A percentile compares a stretch with the other conserved stretches of the same genome.
Conservation (phyloP, 202 grass and related monocot genomes). For the Carex arenaria region DNA sequence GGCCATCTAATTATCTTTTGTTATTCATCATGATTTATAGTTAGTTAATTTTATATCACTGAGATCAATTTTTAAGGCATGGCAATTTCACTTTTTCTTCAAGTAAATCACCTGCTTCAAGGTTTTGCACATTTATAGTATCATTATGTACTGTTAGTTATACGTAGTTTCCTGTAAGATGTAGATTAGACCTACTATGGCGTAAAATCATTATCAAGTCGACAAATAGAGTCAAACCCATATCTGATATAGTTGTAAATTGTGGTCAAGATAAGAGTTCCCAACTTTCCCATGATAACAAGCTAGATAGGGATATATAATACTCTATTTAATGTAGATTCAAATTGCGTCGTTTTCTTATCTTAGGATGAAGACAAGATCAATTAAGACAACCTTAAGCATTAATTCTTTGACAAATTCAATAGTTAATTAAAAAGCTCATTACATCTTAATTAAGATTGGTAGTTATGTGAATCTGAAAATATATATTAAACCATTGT, state of each 20-base stretch:
- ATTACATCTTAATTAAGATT: background rate
- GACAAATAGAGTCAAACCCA: background rate
- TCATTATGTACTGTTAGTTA: background rate
- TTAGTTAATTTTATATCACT: background rate
- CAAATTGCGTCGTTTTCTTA: background rate
- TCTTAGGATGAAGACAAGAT: constrained; percentile 4
- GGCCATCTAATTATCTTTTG: background rate
- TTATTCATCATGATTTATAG: background rate
- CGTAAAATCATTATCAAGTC: background rate
- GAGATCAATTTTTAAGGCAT: background rate
- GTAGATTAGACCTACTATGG: background rate
- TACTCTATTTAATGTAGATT: background rate
- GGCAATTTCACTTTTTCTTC: background rate
- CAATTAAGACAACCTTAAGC: background rate
- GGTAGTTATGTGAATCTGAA: no score
- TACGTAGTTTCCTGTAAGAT: background rate
- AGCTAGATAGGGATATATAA: background rate
- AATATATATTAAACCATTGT: background rate
- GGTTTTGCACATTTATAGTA: background rate
- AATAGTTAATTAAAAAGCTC: background rate
- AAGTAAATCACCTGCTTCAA: background rate
- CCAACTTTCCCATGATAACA: background rate
- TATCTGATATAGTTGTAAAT: background rate
- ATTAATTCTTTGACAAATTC: background rate
- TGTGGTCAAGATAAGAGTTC: background rate